Percentiles rank a stretch among this genome's conserved stretches.
These are phyloP conservation scores for Pythium dissotocum DNA, from an alignment of 352 stramenopile species.

Conservation along the genomic window DNA sequence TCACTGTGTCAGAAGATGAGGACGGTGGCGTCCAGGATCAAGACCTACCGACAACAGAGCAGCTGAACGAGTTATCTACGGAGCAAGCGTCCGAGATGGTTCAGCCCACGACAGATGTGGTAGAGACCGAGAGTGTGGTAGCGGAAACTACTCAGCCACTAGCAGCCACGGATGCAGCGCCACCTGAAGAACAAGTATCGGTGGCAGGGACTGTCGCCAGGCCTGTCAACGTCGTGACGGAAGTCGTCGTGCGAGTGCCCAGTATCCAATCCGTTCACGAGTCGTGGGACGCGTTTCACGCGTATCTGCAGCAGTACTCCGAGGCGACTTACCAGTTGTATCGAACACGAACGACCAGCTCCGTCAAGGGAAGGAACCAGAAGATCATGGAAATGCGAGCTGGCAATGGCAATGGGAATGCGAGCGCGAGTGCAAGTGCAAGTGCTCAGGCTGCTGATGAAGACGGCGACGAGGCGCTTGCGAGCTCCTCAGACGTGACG, in stretches of 20 bases:
- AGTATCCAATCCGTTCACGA: slow-evolving; percentile 51
- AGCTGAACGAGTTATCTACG: neutral
- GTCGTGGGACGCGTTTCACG: slow-evolving; percentile 76
- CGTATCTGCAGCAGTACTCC: slow-evolving; percentile 58
- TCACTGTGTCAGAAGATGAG: neutral
- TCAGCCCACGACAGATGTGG: neutral
- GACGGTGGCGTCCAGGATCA: neutral
- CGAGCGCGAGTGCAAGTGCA: neutral
- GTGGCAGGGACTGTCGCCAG: neutral
- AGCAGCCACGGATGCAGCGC: neutral
- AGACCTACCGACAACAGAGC: neutral
- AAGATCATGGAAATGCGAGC: slow-evolving; percentile 57
- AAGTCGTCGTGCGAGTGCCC: slow-evolving; percentile 65
- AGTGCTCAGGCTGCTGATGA: neutral
- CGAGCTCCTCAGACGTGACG: slow-evolving; percentile 16
- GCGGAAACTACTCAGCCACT: neutral
- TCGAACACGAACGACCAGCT: slow-evolving; percentile 74
- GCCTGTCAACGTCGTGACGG: slow-evolving; percentile 22
- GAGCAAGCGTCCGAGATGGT: neutral
- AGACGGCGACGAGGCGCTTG: neutral
- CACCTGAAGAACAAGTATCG: neutral
- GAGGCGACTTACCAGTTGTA: slow-evolving; percentile 73
- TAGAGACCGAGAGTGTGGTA: neutral
- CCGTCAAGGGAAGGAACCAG: slow-evolving; percentile 62
- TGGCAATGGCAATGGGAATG: neutral